phyloP scores from a whole-genome alignment of 805 yeast species.

The Blastobotrys chiropterorum region DNA sequence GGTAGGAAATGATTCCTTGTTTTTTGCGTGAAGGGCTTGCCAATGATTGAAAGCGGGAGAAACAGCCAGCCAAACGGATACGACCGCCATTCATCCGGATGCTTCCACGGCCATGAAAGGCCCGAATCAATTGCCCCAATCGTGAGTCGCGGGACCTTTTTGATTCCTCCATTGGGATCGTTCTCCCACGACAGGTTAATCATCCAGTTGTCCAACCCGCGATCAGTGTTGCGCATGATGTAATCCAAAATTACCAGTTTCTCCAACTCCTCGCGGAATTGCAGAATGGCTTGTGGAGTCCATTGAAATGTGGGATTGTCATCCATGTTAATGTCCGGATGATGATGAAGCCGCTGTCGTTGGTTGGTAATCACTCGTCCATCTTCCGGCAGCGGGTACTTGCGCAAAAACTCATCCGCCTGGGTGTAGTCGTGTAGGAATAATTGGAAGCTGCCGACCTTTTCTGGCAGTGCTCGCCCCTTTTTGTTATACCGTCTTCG shows the following conservation, averaged over 20 bases:
- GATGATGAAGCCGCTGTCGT: background rate
- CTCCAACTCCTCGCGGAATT: slow-evolving; percentile 57
- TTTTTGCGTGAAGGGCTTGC: slow-evolving; percentile 55
- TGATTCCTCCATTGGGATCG: slow-evolving; percentile 8
- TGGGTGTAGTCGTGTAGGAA: slow-evolving; percentile 53
- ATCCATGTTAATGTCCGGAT: slow-evolving; percentile 2
- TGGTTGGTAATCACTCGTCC: slow-evolving; percentile 9
- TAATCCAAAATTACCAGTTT: slow-evolving; percentile 66
- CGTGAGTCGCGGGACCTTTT: slow-evolving; percentile 37
- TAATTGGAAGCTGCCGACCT: slow-evolving; percentile 63
- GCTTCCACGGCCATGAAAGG: slow-evolving; percentile 72
- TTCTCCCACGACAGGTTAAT: slow-evolving; percentile 44
- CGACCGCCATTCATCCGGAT: slow-evolving; percentile 76
- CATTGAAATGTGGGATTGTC: slow-evolving; percentile 39
- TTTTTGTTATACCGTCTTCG: slow-evolving; percentile 24
- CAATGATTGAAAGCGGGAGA: slow-evolving; percentile 55
- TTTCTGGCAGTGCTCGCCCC: slow-evolving; percentile 34
- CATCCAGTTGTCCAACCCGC: slow-evolving; percentile 79
- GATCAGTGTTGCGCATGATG: slow-evolving; percentile 66
- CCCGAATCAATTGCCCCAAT: slow-evolving; percentile 77
- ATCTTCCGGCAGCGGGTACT: slow-evolving; percentile 47
- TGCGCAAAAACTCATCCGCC: slow-evolving; percentile 53
- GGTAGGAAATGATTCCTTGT: slow-evolving; percentile 55
- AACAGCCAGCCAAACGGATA: slow-evolving; percentile 77
- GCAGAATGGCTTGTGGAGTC: slow-evolving; percentile 43